Evolutionary conservation across 495 filamentous ascomycete genomes (phyloP).

Genomic region (Podospora didyma): DNA sequence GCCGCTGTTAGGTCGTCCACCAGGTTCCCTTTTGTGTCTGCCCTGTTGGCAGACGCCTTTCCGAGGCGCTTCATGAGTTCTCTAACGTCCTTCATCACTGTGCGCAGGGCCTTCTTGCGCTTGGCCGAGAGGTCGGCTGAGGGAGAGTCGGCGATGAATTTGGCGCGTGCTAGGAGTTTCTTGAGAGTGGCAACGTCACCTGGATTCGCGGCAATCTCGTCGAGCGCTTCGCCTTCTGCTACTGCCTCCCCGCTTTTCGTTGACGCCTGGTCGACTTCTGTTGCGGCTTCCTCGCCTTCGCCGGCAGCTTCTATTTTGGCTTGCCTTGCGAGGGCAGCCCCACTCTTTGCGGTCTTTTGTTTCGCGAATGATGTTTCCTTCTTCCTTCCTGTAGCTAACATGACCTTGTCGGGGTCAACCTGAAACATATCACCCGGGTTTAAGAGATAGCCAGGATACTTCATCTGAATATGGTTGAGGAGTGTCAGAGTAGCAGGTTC

Average conservation of each 20-base stretch:
- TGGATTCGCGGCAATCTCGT: conserved; percentile 21
- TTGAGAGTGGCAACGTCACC: conserved; percentile 23
- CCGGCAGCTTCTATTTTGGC: conserved; percentile 18
- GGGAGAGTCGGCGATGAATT: conserved; percentile 18
- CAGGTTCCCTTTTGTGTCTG: conserved; percentile 10
- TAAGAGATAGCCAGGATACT: conserved; percentile 85
- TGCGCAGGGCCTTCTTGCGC: conserved; percentile 35
- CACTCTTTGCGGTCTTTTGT: conserved; percentile 20
- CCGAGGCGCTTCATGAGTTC: conserved; percentile 16
- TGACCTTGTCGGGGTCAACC: conserved; percentile 81
- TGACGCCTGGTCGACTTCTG: no score
- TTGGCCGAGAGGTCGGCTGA: conserved; percentile 17
- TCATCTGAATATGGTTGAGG: conserved; percentile 58
- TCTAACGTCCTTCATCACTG: conserved; percentile 27
- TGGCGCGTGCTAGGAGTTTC: conserved; percentile 19
- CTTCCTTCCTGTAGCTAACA: conserved; percentile 70
- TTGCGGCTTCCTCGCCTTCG: conserved; percentile 18
- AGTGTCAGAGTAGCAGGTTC: background rate
- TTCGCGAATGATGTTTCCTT: conserved; percentile 4
- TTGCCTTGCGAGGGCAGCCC: conserved; percentile 22
- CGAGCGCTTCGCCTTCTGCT: conserved; percentile 17
- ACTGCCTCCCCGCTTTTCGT: conserved; percentile 17
- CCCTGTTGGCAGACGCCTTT: conserved; percentile 13
- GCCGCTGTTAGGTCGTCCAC: conserved; percentile 12
- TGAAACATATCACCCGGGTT: conserved; percentile 98